Conservation (phyloP, 352 stramenopile species). For the Salisapilia sapeloensis region DNA sequence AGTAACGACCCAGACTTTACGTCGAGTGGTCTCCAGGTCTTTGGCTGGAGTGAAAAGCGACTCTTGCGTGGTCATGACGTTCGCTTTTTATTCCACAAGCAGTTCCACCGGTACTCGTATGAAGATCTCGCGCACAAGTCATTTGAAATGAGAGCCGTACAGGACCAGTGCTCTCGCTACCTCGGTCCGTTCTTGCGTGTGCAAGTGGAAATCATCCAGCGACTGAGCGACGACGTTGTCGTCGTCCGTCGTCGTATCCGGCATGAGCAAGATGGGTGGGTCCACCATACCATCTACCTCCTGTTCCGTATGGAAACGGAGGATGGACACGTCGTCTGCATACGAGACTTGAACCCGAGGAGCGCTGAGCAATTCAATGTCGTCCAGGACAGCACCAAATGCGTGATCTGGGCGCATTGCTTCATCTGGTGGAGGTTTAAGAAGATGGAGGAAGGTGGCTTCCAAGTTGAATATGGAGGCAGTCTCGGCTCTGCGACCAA, state of each 20-base stretch:
- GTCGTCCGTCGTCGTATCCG: slow-evolving; percentile 36
- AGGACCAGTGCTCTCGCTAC: slow-evolving; percentile 35
- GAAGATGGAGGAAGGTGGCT: slow-evolving; percentile 12
- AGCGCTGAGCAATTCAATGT: slow-evolving; percentile 10
- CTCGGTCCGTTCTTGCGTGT: slow-evolving; percentile 24
- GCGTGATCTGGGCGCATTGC: slow-evolving; percentile 41
- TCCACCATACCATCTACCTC: slow-evolving; percentile 54
- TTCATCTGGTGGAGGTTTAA: slow-evolving; percentile 56
- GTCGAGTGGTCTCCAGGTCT: slow-evolving; percentile 31
- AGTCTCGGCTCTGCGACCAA: slow-evolving; percentile 18
- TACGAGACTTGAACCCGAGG: slow-evolving; percentile 37
- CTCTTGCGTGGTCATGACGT: slow-evolving; percentile 30
- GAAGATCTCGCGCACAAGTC: slow-evolving; percentile 24
- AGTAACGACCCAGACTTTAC: slow-evolving; percentile 26
- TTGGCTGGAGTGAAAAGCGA: slow-evolving; percentile 36
- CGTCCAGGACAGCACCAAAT: slow-evolving; percentile 6
- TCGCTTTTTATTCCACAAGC: slow-evolving; percentile 47
- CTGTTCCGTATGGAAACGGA: slow-evolving; percentile 50
- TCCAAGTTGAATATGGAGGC: slow-evolving; percentile 39
- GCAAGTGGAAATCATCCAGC: slow-evolving; percentile 24
- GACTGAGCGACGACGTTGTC: slow-evolving; percentile 27
- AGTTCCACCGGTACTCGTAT: slow-evolving; percentile 26
- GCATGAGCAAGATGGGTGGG: slow-evolving; percentile 30
- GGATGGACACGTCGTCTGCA: slow-evolving; percentile 44
- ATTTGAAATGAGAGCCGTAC: slow-evolving; percentile 32